Base-by-base conservation (phyloP, 139 green algal species). In the Pseudopediastrum boryanum region DNA sequence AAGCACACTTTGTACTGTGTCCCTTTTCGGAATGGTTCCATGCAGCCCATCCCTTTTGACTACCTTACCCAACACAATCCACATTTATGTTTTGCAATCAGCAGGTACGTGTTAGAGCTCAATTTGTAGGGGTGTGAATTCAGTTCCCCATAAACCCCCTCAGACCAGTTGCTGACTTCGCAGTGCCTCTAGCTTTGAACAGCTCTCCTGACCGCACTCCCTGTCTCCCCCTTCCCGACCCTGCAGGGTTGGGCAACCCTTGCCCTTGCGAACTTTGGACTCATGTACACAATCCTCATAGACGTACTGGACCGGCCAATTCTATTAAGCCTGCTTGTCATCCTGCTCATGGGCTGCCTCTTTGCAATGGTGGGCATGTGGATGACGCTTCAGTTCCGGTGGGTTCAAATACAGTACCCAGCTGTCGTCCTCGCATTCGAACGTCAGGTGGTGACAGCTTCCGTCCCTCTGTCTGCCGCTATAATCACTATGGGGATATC, bases 311-410 rank as follows among this genome's bases (percentile, higher is more conserved):
- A 46, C 13, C 64, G 85, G 25, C 71, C 88, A 16, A 41, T 77
- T 42, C 43, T 85, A 42, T 64, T 75, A 43, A 61, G 85, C 3
- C 4, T 88, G 9, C 72, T 88, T 29, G 81, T 77, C 16, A 44
- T 66, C 25, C 62, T 87, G n/a, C 59, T 86, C 42, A 43, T 81
- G 7, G 65, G 44, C 27, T 65, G 83, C 33, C 16, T 82, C 29
- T 65, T 83, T 51, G 39, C 65, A 21, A 59, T 80, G 48, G 36
- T 66, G 10, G 87, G 83, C 43, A 87, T 88, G 42, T 99, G 95
- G 95, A 87, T 84, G 6, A 95, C 92, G 8, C 67, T 98, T 64
- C 93, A 99, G 85, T 99, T 98, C 85, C 89, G 88, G 33, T 98
- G 91, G 84, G 80, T 98, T 21, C 74, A 97, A 75, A 76, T 95